These are phyloP conservation scores for Hortiboletus campestris DNA, from an alignment of 768 basidiomycete genomes.

Conservation along the genomic window DNA sequence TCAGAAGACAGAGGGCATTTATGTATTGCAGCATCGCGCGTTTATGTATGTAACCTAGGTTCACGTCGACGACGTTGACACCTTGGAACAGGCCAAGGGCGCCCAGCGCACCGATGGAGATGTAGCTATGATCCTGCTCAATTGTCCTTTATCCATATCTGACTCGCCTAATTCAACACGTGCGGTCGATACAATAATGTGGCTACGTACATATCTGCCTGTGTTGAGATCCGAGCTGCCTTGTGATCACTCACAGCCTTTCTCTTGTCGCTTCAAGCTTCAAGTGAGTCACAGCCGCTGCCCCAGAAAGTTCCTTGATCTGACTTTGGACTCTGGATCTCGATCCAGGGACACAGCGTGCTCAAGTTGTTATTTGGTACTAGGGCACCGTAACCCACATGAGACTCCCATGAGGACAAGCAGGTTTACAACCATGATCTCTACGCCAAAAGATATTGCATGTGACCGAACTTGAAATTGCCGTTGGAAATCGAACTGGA, in stretches of 20 bases:
- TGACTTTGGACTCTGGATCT: neutral
- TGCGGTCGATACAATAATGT: neutral
- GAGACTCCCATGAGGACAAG: neutral
- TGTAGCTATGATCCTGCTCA: neutral
- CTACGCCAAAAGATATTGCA: no score
- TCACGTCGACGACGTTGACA: neutral
- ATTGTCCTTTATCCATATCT: neutral
- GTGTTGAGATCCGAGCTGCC: neutral
- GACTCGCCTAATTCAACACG: neutral
- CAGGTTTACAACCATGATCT: no score
- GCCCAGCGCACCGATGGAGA: neutral
- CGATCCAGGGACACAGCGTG: neutral
- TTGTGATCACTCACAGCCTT: neutral
- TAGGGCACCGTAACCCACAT: no score
- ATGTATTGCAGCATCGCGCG: neutral
- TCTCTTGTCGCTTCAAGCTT: neutral
- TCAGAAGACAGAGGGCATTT: neutral
- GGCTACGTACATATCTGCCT: no score
- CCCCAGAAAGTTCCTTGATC: no score
- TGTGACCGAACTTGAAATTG: no score
- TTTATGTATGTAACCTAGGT: neutral
- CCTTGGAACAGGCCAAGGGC: neutral
- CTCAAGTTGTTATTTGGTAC: no score
- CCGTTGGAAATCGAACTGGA: no score
- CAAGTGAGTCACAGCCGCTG: neutral